Evolutionary conservation across 805 yeast genomes (phyloP).

Genomic region (Metschnikowia bowlesiae): DNA sequence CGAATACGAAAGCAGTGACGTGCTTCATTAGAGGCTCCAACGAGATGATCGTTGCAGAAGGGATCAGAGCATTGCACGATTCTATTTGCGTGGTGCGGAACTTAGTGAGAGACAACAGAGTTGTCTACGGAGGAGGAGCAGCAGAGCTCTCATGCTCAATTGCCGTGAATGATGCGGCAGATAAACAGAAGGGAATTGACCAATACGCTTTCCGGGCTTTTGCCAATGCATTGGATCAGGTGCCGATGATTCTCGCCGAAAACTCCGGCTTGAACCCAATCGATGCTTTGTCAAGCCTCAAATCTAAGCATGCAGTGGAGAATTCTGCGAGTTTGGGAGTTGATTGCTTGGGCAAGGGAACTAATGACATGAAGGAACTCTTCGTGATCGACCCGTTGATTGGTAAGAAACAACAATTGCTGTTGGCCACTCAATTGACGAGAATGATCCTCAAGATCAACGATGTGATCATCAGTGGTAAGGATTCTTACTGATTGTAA

Average conservation of each 20-base stretch:
- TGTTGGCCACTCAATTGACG: slow-evolving; percentile 94
- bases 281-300: slow-evolving; percentile 78
- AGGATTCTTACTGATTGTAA: slow-evolving; percentile 54
- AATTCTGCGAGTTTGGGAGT: slow-evolving; percentile 74
- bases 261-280: slow-evolving; percentile 95
- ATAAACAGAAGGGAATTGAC: slow-evolving; percentile 88
- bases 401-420: slow-evolving; percentile 93
- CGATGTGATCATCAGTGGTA: slow-evolving; percentile 89
- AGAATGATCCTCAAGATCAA: slow-evolving; percentile 97
- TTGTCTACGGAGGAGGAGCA: slow-evolving; percentile 99
- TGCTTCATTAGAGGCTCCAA: slow-evolving; percentile 93
- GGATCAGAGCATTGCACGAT: slow-evolving; percentile 93
- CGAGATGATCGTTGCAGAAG: slow-evolving; percentile 97
- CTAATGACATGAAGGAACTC: slow-evolving; percentile 87
- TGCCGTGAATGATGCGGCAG: slow-evolving; percentile 88
- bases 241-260: slow-evolving; percentile 94
- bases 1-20: slow-evolving; percentile 84
- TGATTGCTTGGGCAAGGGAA: slow-evolving; percentile 85
- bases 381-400: slow-evolving; percentile 96
- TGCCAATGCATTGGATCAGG: slow-evolving; percentile 81
- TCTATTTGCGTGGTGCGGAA: slow-evolving; percentile 97
- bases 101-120: slow-evolving; percentile 83
- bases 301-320: slow-evolving; percentile 79
- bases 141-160: slow-evolving; percentile 93
- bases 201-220: slow-evolving; percentile 98